A percentile compares a stretch with the other conserved stretches of the same genome.
These are phyloP conservation scores for Globisporangium megalacanthum DNA, from an alignment of 352 stramenopile species.

Conservation along the genomic window DNA sequence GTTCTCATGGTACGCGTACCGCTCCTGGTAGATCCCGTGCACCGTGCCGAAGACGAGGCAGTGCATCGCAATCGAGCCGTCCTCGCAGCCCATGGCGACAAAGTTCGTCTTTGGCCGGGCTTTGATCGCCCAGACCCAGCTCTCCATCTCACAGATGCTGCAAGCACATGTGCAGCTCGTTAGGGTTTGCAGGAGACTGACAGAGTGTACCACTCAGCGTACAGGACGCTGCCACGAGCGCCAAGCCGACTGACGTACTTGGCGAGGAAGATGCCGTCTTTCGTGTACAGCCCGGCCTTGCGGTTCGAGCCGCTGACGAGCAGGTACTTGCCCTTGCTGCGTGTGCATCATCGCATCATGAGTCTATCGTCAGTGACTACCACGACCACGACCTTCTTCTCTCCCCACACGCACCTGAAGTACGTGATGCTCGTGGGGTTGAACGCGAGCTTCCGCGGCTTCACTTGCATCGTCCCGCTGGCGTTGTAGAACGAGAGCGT, in stretches of 20 bases:
- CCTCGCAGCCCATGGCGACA: constrained; percentile 83
- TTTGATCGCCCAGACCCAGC: constrained; percentile 90
- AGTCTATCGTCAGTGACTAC: not conserved
- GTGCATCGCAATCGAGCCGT: constrained; percentile 80
- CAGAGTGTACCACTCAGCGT: too few relatives aligned
- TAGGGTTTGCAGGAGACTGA: not conserved
- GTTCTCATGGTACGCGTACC: constrained; percentile 92
- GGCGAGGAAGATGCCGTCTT: constrained; percentile 74
- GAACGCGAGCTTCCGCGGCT: constrained; percentile 89
- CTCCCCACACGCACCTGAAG: constrained; percentile 44
- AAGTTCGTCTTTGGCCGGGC: constrained; percentile 82
- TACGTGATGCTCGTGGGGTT: constrained; percentile 89
- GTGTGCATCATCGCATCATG: constrained; percentile 1
- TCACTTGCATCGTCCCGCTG: constrained; percentile 77
- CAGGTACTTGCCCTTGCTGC: constrained; percentile 88
- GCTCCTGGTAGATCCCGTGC: constrained; percentile 91
- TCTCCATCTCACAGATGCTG: constrained; percentile 80
- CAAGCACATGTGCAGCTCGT: not conserved
- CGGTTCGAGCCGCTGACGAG: constrained; percentile 85
- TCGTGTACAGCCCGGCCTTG: constrained; percentile 87
- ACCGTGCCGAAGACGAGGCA: constrained; percentile 90
- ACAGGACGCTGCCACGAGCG: too few relatives aligned
- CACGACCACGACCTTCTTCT: not conserved
- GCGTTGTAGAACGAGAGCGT: constrained; percentile 91
- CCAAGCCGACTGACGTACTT: constrained; percentile 20